Base-by-base conservation (phyloP, 1,284 basidiomycete genomes). In the Xerocomus minutiporus region DNA sequence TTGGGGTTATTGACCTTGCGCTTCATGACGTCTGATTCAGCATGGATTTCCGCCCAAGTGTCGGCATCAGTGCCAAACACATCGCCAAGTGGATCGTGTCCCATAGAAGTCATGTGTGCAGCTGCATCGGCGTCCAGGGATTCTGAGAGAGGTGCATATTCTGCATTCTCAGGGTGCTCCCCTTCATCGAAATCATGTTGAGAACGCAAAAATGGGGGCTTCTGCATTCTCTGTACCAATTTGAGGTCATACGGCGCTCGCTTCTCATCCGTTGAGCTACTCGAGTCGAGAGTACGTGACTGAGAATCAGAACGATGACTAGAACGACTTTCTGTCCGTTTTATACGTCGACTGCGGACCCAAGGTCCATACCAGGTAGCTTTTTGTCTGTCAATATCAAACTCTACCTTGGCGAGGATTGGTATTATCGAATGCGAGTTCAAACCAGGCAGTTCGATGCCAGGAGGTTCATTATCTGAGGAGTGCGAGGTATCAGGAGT, bases 341-440 rank as follows among this genome's bases (percentile, higher is more conserved):
- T 86, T 44, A 73, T 71, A 54, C 75, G 76, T 51, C 86, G 73
- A 59, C 81, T 87, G 51, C 82, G 76, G 34, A 84, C 55, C 91
- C 91, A 93, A 6, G 81, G 79, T 15, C 86, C 83, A 59, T 86
- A 93, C 91, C 91, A 93, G n/a, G 74, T 73, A 9, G 87, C 88
- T 59, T 77, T 84, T 47, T 77, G 73, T 43, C 75, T 75, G 65
- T 93, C 90, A 59, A 93, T 87, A 63, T 93, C 89, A 60, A 93
- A 93, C 68, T 93, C 91, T 17, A 93, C 81, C 71, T 91, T 93
- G 48, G 91, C 91, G 29, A 93, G 77, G 54, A 93, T 84, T 12
- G 88, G 88, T 48, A 91, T 82, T 41, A 88, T 70, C 28, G 85
- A 81, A 47, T 77, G 66, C 15, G 83, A 82, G 54, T 70, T 67